Evolutionary conservation across 2,329 filamentous ascomycete species (phyloP).

Genomic region (Pseudocercospora eumusae): DNA sequence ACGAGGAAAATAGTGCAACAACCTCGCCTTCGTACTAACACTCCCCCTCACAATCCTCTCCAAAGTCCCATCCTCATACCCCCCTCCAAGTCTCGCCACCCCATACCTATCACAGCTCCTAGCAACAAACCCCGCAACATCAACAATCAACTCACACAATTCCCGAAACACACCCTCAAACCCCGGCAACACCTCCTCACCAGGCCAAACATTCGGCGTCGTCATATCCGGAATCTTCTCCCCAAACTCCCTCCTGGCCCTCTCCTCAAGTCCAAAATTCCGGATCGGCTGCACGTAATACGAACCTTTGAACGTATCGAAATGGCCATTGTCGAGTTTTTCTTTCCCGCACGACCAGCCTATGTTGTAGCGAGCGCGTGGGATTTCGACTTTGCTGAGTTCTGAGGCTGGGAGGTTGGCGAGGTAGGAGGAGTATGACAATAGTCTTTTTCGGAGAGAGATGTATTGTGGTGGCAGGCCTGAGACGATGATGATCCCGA

Average conservation of each 20-base stretch:
- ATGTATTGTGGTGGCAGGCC: constrained; percentile 74
- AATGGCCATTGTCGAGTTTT: constrained; percentile 73
- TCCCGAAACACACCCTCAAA: constrained; percentile 73
- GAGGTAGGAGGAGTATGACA: constrained; percentile 87
- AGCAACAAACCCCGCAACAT: constrained; percentile 84
- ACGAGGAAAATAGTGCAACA: constrained; percentile 87
- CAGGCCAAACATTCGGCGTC: constrained; percentile 85
- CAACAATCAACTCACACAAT: constrained; percentile 82
- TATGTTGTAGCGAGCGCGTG: constrained; percentile 60
- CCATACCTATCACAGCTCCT: constrained; percentile 88
- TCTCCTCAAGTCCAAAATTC: constrained; percentile 62
- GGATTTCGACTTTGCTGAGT: constrained; percentile 58
- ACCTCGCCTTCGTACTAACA: constrained; percentile 82
- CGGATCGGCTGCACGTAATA: constrained; percentile 74
- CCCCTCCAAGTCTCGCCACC: constrained; percentile 70
- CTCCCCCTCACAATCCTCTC: constrained; percentile 84
- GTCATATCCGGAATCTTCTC: constrained; percentile 86
- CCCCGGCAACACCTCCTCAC: constrained; percentile 66
- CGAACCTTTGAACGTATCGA: constrained; percentile 78
- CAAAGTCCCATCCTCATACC: constrained; percentile 75
- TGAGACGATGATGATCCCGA: constrained; percentile 92
- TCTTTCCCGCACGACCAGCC: constrained; percentile 83
- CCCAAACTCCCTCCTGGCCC: constrained; percentile 49
- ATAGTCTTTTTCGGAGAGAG: constrained; percentile 68
- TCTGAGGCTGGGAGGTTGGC: constrained; percentile 73